phyloP scores from a whole-genome alignment of 768 basidiomycete species.

The Termitomyces sp. region DNA sequence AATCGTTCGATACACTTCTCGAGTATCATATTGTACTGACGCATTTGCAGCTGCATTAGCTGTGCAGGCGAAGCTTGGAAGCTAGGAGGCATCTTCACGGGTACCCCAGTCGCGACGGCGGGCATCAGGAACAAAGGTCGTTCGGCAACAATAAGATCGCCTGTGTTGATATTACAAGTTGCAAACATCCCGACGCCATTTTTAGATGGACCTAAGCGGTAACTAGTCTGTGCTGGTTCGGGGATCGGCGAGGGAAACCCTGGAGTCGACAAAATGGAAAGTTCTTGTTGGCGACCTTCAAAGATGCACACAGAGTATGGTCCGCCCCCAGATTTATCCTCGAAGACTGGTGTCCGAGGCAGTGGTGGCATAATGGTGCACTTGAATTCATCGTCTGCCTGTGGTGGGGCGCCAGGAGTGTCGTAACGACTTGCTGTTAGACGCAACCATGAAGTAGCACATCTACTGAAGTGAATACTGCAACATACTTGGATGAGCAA shows the following conservation, averaged over 20 bases:
- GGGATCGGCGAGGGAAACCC: slow-evolving; percentile 11
- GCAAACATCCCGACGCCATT: slow-evolving; percentile 3
- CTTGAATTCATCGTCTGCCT: background rate
- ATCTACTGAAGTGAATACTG: background rate
- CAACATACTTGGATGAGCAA: background rate
- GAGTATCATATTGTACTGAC: slow-evolving; percentile 12
- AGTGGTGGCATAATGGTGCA: background rate
- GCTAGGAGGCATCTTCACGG: background rate
- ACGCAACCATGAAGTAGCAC: background rate
- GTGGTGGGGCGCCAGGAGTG: background rate
- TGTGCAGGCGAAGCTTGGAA: background rate
- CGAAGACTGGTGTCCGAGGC: background rate
- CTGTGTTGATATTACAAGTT: background rate
- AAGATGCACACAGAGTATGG: background rate
- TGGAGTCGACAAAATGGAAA: background rate
- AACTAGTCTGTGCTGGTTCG: background rate
- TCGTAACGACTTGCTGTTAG: background rate
- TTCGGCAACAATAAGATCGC: slow-evolving; percentile 14
- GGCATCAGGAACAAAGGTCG: slow-evolving; percentile 31
- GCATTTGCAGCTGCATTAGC: slow-evolving; percentile 1
- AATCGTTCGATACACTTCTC: slow-evolving; percentile 18
- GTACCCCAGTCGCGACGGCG: background rate
- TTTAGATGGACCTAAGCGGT: background rate
- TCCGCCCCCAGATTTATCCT: background rate
- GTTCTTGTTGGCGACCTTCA: background rate